Conservation (phyloP, 306 rosid species). For the Cajanus cajan region DNA sequence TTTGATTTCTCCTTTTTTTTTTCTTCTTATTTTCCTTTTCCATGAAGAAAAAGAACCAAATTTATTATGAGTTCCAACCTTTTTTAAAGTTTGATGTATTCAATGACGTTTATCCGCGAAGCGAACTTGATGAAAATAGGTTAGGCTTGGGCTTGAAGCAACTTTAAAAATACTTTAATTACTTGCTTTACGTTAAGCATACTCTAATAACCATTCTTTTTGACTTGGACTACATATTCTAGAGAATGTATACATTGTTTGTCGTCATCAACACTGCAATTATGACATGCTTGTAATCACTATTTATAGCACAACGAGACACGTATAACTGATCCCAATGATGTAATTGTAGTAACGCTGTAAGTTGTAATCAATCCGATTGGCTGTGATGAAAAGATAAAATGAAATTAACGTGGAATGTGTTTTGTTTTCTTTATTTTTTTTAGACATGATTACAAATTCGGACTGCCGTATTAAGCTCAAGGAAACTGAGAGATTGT, state of each 20-base stretch:
- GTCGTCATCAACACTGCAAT: not conserved
- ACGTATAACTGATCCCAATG: not conserved
- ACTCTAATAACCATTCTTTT: conserved; percentile 29
- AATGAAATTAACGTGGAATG: not conserved
- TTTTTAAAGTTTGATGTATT: conserved; percentile 18
- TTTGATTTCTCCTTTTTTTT: not conserved
- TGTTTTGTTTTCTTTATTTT: conserved; percentile 8
- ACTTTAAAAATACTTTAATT: conserved; percentile 39
- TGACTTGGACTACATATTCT: conserved; percentile 35
- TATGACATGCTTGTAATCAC: not conserved
- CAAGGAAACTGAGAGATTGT: conserved; percentile 39
- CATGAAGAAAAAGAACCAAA: not conserved
- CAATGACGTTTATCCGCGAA: conserved; percentile 25
- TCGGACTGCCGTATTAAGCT: conserved; percentile 41
- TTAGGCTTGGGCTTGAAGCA: conserved; percentile 42
- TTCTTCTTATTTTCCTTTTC: not conserved
- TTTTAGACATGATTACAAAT: conserved; percentile 33
- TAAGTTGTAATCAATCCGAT: not conserved
- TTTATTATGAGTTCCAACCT: conserved; percentile 9
- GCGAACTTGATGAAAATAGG: conserved; percentile 40
- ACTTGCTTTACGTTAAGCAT: conserved; percentile 46
- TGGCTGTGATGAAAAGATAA: not conserved
- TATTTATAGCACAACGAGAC: not conserved
- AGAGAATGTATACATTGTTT: not conserved
- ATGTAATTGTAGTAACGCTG: not conserved